These are phyloP conservation scores for Botrytis byssoidea DNA, from an alignment of 2,329 filamentous ascomycete species.

Conservation along the genomic window DNA sequence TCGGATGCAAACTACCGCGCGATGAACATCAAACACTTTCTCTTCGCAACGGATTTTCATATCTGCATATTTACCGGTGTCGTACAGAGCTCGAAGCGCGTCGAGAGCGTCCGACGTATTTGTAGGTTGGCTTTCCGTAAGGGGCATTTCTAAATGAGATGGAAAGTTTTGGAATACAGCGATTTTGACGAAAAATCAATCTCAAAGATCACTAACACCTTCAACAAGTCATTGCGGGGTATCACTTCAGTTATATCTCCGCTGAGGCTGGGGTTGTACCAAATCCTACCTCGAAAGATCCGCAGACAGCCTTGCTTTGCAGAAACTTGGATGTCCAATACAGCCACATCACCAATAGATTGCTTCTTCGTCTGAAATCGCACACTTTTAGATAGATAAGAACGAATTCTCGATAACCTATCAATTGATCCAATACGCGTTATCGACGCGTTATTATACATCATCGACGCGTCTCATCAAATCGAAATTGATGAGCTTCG, in stretches of 20 bases:
- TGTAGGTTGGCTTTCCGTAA: not conserved
- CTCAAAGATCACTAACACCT: not conserved
- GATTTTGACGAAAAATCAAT: not conserved
- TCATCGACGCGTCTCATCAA: not conserved
- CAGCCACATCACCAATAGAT: not conserved
- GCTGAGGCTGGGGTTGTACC: not conserved
- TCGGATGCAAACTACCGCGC: slow-evolving; percentile 26
- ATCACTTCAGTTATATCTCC: not conserved
- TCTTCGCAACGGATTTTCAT: slow-evolving; percentile 27
- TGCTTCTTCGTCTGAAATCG: not conserved
- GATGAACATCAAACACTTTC: slow-evolving; percentile 26
- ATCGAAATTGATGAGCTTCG: not conserved
- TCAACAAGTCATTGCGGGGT: not conserved
- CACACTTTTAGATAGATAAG: not conserved
- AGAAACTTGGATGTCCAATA: not conserved
- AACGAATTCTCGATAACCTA: no score
- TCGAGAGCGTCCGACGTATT: slow-evolving; percentile 4
- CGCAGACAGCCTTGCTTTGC: not conserved
- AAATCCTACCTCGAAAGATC: not conserved
- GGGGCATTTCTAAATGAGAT: not conserved
- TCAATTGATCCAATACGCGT: not conserved
- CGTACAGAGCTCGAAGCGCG: slow-evolving; percentile 12
- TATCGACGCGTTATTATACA: not conserved
- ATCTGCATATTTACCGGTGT: slow-evolving; percentile 27
- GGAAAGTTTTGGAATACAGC: not conserved